Evolutionary conservation across 441 rosid species (phyloP).

Genomic region (Capsella rubella): DNA sequence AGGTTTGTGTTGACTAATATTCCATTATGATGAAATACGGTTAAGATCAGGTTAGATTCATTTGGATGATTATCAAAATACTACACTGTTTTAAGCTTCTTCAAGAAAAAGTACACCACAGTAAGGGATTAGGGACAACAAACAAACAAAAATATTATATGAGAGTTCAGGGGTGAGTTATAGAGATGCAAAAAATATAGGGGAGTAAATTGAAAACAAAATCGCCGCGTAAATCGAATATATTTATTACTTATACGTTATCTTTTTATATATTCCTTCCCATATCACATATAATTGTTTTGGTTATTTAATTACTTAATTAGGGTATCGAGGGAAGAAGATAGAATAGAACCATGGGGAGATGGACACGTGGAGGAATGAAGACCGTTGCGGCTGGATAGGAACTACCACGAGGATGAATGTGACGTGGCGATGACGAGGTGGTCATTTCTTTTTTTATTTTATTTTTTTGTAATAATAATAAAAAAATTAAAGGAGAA

Average conservation of each 20-base stretch:
- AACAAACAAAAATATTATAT: too few relatives aligned
- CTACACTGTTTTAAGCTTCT: too few relatives aligned
- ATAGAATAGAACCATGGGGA: constrained; percentile 2
- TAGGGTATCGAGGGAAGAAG: not conserved
- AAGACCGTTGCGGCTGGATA: constrained; percentile 41
- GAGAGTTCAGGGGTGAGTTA: too few relatives aligned
- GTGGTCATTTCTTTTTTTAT: constrained; percentile 17
- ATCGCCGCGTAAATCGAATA: not conserved
- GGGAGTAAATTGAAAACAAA: too few relatives aligned
- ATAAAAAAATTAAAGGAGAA: not conserved
- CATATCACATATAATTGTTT: too few relatives aligned
- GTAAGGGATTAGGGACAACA: too few relatives aligned
- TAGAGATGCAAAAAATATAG: too few relatives aligned
- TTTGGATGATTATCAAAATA: not conserved
- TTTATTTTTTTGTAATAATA: too few relatives aligned
- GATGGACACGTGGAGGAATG: constrained; percentile 11
- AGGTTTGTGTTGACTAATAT: not conserved
- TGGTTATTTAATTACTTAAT: too few relatives aligned
- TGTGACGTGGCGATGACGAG: constrained; percentile 46
- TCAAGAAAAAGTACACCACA: too few relatives aligned
- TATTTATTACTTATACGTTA: not conserved
- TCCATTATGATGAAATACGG: not conserved
- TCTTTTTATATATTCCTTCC: too few relatives aligned
- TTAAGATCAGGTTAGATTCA: not conserved
- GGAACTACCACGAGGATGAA: constrained; percentile 13